Evolutionary conservation across 306 rosid genomes (phyloP), one percentile per base, ranked within the genome.

Genomic region (Purshia tridentata): DNA sequence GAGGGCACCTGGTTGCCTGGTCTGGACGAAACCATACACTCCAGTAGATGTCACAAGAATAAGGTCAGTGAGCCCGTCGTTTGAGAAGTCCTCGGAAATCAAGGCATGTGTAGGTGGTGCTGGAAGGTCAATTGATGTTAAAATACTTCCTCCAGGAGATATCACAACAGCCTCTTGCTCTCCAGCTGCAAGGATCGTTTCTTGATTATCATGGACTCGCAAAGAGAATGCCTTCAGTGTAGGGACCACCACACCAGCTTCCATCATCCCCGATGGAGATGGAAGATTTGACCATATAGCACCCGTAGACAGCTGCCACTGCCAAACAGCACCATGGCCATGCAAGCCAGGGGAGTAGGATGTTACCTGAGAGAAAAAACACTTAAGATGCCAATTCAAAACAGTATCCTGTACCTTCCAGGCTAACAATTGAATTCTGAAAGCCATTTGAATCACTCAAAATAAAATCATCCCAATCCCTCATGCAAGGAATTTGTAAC

Each of bases 1-100:
- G 76, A 95, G 90, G 59, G 97, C 99, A 19, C 99, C 99, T 0
- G 99, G 98, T 77, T 91, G 99, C 84, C 98, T 79, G 57, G 98
- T 91, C 83, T 95, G 99, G 67, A 95, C 96, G 62, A 91, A 91
- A 37, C 98, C 99, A 18, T 95, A 95, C 0, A 95, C 87, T 61
- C 98, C 99, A 1, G 78, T 91, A 6, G 93, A 81, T 59, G 97
- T 91, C 69, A 95, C 96, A 1, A 95, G 85, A 80, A 94, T 78
- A n/a, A 94, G 82, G 77, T 94, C 99, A 9, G 90, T 83, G 58
- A 94, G 99, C 46, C 99, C 99, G 42, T 94, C 98, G 50, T 90
- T 94, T 5, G 99, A 94, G 84, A 91, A 94, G 85, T 94, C 99
- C 85, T 91, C 96, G 3, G 74, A 1, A 78, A 94, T 79, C 73